Percentiles rank a stretch among this genome's conserved stretches.
Conservation (phyloP, 192 early-diverging fungal species). For the Gaertneriomyces semiglobifer region DNA sequence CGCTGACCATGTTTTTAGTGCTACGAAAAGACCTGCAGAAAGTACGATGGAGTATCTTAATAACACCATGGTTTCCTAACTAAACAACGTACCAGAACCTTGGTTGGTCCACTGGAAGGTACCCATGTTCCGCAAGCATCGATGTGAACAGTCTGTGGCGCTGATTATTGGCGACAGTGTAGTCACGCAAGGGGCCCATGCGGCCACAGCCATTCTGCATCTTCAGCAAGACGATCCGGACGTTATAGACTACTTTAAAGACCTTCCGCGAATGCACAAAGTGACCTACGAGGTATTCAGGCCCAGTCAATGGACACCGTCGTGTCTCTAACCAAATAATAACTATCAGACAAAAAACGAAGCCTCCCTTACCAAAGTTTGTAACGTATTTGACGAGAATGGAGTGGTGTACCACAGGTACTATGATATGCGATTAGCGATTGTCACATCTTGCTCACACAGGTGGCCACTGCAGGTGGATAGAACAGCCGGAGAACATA, state of each 20-base stretch:
- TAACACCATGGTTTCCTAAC: neutral
- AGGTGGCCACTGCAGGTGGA: slow-evolving; percentile 9
- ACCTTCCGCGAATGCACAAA: slow-evolving; percentile 69
- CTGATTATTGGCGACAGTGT: slow-evolving; percentile 29
- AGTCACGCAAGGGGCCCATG: slow-evolving; percentile 75
- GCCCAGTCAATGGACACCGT: too few species aligned
- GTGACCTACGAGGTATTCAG: slow-evolving; percentile 59
- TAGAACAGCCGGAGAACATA: slow-evolving; percentile 25
- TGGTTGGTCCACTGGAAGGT: slow-evolving; percentile 64
- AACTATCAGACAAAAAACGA: slow-evolving; percentile 5
- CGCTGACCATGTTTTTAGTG: slow-evolving; percentile 74
- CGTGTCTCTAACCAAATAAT: too few species aligned
- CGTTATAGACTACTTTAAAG: slow-evolving; percentile 58
- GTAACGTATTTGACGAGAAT: neutral
- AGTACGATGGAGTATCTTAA: slow-evolving; percentile 32
- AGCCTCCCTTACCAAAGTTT: neutral
- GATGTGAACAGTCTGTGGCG: neutral
- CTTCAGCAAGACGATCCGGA: slow-evolving; percentile 53
- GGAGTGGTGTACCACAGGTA: slow-evolving; percentile 5
- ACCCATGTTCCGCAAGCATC: neutral
- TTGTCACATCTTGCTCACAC: too few species aligned
- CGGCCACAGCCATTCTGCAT: slow-evolving; percentile 64
- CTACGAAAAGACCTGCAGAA: slow-evolving; percentile 75
- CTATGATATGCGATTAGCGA: neutral
- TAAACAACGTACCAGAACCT: neutral